Percentiles rank a stretch among this genome's conserved stretches.
Evolutionary conservation across 441 rosid species (phyloP).

Genomic region (Gossypium lobatum): DNA sequence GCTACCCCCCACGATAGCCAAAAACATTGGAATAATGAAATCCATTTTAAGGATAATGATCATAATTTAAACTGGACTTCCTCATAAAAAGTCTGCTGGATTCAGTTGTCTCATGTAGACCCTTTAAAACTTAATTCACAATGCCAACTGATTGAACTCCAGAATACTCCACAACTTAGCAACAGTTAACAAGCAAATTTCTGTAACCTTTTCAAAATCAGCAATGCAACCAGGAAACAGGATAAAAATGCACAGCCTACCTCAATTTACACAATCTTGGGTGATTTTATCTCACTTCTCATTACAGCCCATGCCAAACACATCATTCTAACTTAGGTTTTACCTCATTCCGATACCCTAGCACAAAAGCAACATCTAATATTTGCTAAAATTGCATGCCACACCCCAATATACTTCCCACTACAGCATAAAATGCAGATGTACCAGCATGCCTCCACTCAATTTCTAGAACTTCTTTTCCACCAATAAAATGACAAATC

Average conservation of each 20-base stretch:
- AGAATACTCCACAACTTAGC: neutral
- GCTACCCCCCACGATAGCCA: neutral
- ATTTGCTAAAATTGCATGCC: neutral
- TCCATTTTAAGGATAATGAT: neutral
- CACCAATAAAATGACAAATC: neutral
- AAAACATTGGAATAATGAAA: neutral
- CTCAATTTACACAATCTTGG: neutral
- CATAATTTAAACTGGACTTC: neutral
- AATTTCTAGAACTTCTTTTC: neutral
- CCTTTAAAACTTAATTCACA: neutral
- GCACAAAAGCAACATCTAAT: neutral
- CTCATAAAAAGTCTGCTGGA: neutral
- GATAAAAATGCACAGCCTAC: neutral
- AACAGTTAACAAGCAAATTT: neutral
- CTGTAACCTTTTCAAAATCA: neutral
- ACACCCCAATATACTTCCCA: neutral
- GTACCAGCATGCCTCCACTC: neutral
- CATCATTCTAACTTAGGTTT: neutral
- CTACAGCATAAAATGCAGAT: neutral
- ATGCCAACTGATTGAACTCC: neutral
- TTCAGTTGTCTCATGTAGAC: neutral
- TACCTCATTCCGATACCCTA: neutral
- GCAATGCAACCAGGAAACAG: neutral
- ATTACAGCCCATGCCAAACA: neutral
- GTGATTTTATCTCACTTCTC: conserved; percentile 5